phyloP scores from a whole-genome alignment of 768 basidiomycete species.

The Cubamyces sp. region DNA sequence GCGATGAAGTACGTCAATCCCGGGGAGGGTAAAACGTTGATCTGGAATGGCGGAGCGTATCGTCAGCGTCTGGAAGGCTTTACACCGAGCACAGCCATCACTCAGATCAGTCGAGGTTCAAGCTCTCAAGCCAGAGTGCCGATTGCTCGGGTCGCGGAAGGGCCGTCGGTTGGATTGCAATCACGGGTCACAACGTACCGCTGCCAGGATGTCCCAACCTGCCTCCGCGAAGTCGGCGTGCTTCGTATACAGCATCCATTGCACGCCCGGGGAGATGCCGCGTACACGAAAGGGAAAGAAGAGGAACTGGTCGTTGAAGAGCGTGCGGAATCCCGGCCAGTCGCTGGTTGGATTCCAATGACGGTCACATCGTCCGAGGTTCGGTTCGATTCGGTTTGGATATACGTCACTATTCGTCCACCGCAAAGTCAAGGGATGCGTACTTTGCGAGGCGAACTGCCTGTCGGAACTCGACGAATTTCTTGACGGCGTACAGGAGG shows the following conservation, averaged over 20 bases:
- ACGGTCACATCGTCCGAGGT: background rate
- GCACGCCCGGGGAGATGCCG: slow-evolving; percentile 25
- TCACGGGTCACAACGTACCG: slow-evolving; percentile 21
- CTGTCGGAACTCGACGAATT: slow-evolving; percentile 23
- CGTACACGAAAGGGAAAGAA: slow-evolving; percentile 28
- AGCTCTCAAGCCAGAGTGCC: too few relatives aligned
- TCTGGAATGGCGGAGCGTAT: slow-evolving; percentile 4
- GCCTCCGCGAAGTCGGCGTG: slow-evolving; percentile 29
- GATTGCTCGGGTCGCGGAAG: too few relatives aligned
- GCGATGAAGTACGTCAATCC: slow-evolving; percentile 19
- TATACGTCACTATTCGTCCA: too few relatives aligned
- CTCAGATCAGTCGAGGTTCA: background rate
- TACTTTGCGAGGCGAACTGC: slow-evolving; percentile 28
- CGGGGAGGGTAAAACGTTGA: slow-evolving; percentile 12
- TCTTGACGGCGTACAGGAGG: slow-evolving; percentile 22
- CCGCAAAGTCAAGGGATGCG: background rate
- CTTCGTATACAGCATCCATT: slow-evolving; percentile 27
- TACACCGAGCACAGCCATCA: background rate
- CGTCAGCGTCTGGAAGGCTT: background rate
- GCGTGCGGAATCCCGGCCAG: slow-evolving; percentile 26
- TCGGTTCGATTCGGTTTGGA: too few relatives aligned
- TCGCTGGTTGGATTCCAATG: slow-evolving; percentile 4
- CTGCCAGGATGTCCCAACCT: slow-evolving; percentile 32
- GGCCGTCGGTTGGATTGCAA: background rate
- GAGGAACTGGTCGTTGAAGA: slow-evolving; percentile 24